Percentiles rank a stretch among this genome's conserved stretches.
Evolutionary conservation across 2,329 filamentous ascomycete genomes (phyloP).

Genomic region (Didymella pomorum): DNA sequence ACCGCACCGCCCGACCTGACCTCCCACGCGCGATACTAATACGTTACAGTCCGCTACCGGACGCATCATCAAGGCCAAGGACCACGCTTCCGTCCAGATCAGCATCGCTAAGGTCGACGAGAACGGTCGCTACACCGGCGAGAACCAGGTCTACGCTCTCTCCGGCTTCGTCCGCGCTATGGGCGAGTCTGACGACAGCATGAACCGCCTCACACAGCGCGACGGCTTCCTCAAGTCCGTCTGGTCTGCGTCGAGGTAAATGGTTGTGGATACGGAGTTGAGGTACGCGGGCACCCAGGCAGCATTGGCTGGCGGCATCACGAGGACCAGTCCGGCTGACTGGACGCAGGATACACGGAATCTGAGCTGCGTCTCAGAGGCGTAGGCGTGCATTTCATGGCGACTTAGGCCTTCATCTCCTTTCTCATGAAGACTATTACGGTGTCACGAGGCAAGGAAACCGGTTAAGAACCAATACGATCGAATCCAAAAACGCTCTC

Average conservation of each 20-base stretch:
- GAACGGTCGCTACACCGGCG: slow-evolving; percentile 95
- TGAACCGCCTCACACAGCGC: slow-evolving; percentile 95
- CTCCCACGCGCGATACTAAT: slow-evolving; percentile 33
- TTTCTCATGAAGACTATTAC: slow-evolving; percentile 37
- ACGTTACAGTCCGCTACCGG: slow-evolving; percentile 53
- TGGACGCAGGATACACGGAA: slow-evolving; percentile 38
- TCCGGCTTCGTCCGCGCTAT: slow-evolving; percentile 97
- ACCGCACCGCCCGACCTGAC: slow-evolving; percentile 16
- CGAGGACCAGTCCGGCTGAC: slow-evolving; percentile 25
- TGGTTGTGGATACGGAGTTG: slow-evolving; percentile 43
- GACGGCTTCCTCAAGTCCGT: slow-evolving; percentile 98
- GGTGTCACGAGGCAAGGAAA: slow-evolving; percentile 47
- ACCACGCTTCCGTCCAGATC: slow-evolving; percentile 98
- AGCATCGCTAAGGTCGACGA: slow-evolving; percentile 98
- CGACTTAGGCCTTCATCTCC: slow-evolving; percentile 39
- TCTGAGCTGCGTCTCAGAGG: slow-evolving; percentile 37
- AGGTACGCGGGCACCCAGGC: slow-evolving; percentile 28
- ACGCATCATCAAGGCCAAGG: slow-evolving; percentile 99
- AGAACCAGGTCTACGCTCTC: slow-evolving; percentile 97
- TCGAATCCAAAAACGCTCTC: slow-evolving; percentile 37
- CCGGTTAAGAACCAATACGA: slow-evolving; percentile 41
- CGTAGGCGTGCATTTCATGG: slow-evolving; percentile 41
- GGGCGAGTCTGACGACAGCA: slow-evolving; percentile 95
- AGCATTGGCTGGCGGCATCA: not conserved
- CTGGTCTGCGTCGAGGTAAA: slow-evolving; percentile 77